Percentiles rank a stretch among this genome's conserved stretches.
These are phyloP conservation scores for Cinnamomum chago DNA, from an alignment of 164 flowering plant species.

Conservation along the genomic window DNA sequence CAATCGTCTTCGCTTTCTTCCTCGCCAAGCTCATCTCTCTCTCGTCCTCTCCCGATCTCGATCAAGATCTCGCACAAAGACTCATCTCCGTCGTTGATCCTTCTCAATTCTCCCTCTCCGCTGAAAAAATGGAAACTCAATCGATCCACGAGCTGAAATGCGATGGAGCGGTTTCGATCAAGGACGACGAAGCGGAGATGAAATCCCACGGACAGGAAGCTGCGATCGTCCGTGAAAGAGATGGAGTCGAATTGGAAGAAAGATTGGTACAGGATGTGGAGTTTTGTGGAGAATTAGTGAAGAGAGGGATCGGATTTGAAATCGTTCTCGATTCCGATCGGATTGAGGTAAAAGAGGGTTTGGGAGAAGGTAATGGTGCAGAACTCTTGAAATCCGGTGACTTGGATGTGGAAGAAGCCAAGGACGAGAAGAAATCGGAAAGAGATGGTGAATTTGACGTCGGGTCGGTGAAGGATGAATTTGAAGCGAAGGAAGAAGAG, in stretches of 20 bases:
- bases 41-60: slow-evolving; percentile 19
- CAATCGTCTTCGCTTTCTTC: slow-evolving; percentile 43
- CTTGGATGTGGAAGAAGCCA: too few species aligned
- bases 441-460: too few species aligned
- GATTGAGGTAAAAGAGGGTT: neutral
- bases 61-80: neutral
- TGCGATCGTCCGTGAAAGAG: neutral
- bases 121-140: neutral
- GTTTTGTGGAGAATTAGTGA: neutral
- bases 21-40: slow-evolving; percentile 50
- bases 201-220: neutral
- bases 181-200: neutral
- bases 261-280: neutral
- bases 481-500: neutral
- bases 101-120: neutral
- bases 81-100: neutral
- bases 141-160: slow-evolving; percentile 1
- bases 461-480: too few species aligned
- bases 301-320: neutral
- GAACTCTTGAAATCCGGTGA: too few species aligned
- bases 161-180: neutral
- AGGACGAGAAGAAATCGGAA: too few species aligned
- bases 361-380: slow-evolving; percentile 5
- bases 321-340: neutral
- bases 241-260: neutral